Evolutionary conservation across 352 stramenopile species (phyloP).

Genomic region (Phytophthora crassamura): DNA sequence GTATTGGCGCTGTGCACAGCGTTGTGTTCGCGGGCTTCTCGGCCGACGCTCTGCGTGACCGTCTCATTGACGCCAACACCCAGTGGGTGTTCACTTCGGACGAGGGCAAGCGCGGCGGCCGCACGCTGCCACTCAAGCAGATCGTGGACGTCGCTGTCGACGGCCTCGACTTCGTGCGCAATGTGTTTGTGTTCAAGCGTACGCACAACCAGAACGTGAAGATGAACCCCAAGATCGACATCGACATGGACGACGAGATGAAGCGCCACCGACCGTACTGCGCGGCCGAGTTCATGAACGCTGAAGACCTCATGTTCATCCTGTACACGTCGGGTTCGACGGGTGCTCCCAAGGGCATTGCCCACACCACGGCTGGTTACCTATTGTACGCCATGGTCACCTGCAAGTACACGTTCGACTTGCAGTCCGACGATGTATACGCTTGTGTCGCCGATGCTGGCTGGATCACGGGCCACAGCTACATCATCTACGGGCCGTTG

Average conservation of each 20-base stretch:
- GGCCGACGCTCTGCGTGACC: constrained; percentile 94
- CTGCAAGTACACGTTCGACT: constrained; percentile 94
- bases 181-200: constrained; percentile 96
- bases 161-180: constrained; percentile 89
- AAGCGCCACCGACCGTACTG: constrained; percentile 93
- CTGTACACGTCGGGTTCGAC: constrained; percentile 98
- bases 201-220: constrained; percentile 75
- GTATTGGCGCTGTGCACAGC: constrained; percentile 97
- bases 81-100: constrained; percentile 95
- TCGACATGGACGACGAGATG: constrained; percentile 94
- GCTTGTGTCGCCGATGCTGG: constrained; percentile 95
- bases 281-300: constrained; percentile 95
- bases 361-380: constrained; percentile 97
- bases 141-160: constrained; percentile 95
- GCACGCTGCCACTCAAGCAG: constrained; percentile 94
- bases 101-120: constrained; percentile 93
- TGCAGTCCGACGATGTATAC: constrained; percentile 94
- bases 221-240: constrained; percentile 87
- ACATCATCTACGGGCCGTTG: constrained; percentile 98
- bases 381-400: constrained; percentile 95
- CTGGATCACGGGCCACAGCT: constrained; percentile 98
- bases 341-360: constrained; percentile 95
- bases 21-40: constrained; percentile 98
- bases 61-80: constrained; percentile 92
- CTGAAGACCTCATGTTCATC: constrained; percentile 97